phyloP scores from a whole-genome alignment of 2,329 filamentous ascomycete genomes.

The Aureobasidium sp. region DNA sequence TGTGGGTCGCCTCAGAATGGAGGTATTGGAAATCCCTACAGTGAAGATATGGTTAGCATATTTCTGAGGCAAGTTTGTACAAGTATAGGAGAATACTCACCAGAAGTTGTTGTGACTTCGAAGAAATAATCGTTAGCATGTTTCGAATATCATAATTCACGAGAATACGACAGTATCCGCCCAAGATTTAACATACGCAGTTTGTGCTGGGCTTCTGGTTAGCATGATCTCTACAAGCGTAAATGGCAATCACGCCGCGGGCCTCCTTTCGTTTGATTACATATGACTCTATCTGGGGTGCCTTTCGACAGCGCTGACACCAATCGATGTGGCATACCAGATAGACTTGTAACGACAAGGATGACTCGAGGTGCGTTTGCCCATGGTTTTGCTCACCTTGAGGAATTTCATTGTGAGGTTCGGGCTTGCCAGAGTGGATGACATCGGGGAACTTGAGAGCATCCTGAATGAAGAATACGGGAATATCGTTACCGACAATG shows the following conservation, averaged over 20 bases:
- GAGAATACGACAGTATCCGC: too few species aligned
- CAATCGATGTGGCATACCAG: too few species aligned
- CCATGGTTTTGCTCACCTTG: conserved; percentile 32
- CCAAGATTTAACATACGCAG: background rate
- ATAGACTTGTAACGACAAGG: too few species aligned
- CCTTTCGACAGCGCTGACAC: too few species aligned
- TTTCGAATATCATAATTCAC: too few species aligned
- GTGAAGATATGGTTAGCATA: background rate
- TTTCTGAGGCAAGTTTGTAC: background rate
- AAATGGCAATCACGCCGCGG: too few species aligned
- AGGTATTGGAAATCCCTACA: conserved; percentile 55
- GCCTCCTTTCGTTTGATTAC: too few species aligned
- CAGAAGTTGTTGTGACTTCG: conserved; percentile 55
- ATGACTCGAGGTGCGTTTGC: too few species aligned
- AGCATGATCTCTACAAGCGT: too few species aligned
- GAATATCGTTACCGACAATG: conserved; percentile 57
- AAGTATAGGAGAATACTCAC: background rate
- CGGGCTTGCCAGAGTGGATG: conserved; percentile 55
- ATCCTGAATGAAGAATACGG: conserved; percentile 69
- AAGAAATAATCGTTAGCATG: too few species aligned
- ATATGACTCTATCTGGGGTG: too few species aligned
- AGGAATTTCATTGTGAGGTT: conserved; percentile 61
- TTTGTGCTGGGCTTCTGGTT: background rate
- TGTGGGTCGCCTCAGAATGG: conserved; percentile 64
- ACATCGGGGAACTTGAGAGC: conserved; percentile 65